phyloP scores from a whole-genome alignment of 2,329 filamentous ascomycete genomes.

The Fusarium floridanum region DNA sequence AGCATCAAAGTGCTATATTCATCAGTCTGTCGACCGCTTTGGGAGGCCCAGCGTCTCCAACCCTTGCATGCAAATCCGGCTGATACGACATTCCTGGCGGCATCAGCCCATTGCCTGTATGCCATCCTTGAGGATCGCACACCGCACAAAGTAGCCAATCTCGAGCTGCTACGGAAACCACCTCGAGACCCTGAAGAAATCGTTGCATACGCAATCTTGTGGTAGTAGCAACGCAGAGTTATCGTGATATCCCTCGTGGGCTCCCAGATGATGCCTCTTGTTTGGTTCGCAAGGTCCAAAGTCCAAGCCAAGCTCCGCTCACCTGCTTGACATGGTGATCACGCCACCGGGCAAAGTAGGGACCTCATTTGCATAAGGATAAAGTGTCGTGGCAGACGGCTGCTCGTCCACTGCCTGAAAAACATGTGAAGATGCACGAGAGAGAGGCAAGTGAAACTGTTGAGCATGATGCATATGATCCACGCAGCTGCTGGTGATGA shows the following conservation, averaged over 20 bases:
- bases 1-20: slow-evolving; percentile 9
- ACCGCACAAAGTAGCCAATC: slow-evolving; percentile 14
- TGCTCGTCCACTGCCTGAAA: not conserved
- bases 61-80: slow-evolving; percentile 17
- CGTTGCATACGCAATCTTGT: slow-evolving; percentile 1
- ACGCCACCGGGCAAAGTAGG: slow-evolving; percentile 12
- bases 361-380: not conserved
- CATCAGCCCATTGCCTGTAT: slow-evolving; percentile 38
- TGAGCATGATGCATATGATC: slow-evolving; percentile 13
- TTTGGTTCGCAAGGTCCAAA: not conserved
- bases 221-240: slow-evolving; percentile 6
- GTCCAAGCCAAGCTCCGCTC: slow-evolving; percentile 3
- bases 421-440: not conserved
- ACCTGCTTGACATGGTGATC: slow-evolving; percentile 15
- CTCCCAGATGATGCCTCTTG: not conserved
- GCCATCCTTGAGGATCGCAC: slow-evolving; percentile 27
- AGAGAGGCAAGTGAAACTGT: not conserved
- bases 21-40: slow-evolving; percentile 20
- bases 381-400: slow-evolving; percentile 1
- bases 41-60: slow-evolving; percentile 5
- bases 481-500: slow-evolving; percentile 2
- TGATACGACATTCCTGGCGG: slow-evolving; percentile 35
- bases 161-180: slow-evolving; percentile 23
- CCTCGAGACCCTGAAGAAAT: slow-evolving; percentile 2
- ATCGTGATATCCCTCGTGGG: slow-evolving; percentile 2